Evolutionary conservation across 805 yeast genomes (phyloP).

Genomic region (Schwanniomyces pseudopolymorphus): DNA sequence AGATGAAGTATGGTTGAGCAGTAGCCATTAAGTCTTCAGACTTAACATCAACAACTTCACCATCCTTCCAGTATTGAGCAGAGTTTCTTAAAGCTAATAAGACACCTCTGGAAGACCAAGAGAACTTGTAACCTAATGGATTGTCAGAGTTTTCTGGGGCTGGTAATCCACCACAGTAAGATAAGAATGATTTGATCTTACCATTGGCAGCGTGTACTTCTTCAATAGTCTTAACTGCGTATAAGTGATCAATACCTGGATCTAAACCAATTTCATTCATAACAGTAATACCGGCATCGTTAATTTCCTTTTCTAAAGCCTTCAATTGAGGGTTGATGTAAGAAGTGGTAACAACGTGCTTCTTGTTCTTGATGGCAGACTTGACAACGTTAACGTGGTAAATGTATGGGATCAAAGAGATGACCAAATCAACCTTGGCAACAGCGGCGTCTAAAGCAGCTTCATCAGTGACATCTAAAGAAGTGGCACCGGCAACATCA

Average conservation of each 20-base stretch:
- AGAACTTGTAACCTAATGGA: conserved; percentile 97
- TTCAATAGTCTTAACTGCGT: conserved; percentile 96
- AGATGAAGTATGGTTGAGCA: conserved; percentile 92
- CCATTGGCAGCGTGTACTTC: conserved; percentile 93
- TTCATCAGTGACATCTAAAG: conserved; percentile 84
- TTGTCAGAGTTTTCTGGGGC: conserved; percentile 97
- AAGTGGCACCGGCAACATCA: conserved; percentile 71
- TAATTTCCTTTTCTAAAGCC: conserved; percentile 82
- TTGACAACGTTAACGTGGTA: conserved; percentile 92
- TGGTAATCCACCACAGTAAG: conserved; percentile 98
- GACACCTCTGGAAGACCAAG: conserved; percentile 99
- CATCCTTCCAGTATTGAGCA: conserved; percentile 87
- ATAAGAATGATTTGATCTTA: conserved; percentile 87
- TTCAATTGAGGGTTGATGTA: conserved; percentile 90
- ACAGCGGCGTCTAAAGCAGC: conserved; percentile 77
- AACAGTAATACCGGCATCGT: conserved; percentile 93
- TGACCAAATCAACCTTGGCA: conserved; percentile 76
- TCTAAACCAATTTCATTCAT: conserved; percentile 99
- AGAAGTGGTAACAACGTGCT: conserved; percentile 90
- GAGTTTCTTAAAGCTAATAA: conserved; percentile 91
- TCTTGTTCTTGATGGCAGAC: conserved; percentile 87
- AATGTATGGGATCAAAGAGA: conserved; percentile 94
- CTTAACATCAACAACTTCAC: conserved; percentile 72
- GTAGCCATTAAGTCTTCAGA: conserved; percentile 93
- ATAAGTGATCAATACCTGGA: conserved; percentile 98